A percentile compares a stretch with the other conserved stretches of the same genome.
phyloP scores from a whole-genome alignment of 2,329 filamentous ascomycete genomes.

The Cladosporium oxysporum region DNA sequence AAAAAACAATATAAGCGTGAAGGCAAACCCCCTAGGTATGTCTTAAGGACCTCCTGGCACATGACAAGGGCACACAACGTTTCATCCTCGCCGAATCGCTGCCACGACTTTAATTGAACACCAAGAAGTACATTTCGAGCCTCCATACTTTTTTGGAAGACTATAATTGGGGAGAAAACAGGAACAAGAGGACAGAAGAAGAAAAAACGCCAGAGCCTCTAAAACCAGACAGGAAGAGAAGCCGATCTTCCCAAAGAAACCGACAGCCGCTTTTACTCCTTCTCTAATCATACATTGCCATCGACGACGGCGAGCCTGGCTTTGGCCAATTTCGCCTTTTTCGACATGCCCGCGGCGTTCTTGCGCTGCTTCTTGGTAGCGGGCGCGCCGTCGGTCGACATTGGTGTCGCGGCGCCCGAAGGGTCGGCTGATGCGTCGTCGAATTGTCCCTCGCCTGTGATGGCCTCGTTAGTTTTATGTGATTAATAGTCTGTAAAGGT shows the following conservation, averaged over 20 bases:
- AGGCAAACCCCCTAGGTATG: no score
- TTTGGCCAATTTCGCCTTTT: conserved; percentile 55
- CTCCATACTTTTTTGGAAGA: not conserved
- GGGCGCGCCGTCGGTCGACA: conserved; percentile 45
- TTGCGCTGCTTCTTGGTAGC: conserved; percentile 59
- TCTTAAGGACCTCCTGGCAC: no score
- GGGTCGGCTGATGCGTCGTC: conserved; percentile 86
- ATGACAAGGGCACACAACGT: no score
- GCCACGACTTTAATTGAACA: no score
- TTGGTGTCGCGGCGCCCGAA: conserved; percentile 82
- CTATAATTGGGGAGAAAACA: not conserved
- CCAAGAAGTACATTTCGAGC: not conserved
- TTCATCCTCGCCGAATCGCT: no score
- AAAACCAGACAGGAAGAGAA: not conserved
- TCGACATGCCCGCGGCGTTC: conserved; percentile 42
- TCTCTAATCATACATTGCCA: conserved; percentile 36
- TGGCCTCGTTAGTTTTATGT: not conserved
- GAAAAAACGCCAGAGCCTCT: not conserved
- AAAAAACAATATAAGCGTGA: no score
- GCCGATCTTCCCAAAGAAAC: not conserved
- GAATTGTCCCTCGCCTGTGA: conserved; percentile 88
- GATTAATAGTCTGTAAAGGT: not conserved
- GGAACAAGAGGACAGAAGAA: not conserved
- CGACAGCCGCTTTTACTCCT: not conserved
- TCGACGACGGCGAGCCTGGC: conserved; percentile 53